Evolutionary conservation across 805 yeast genomes (phyloP).

Genomic region (Wickerhamiella azyma): DNA sequence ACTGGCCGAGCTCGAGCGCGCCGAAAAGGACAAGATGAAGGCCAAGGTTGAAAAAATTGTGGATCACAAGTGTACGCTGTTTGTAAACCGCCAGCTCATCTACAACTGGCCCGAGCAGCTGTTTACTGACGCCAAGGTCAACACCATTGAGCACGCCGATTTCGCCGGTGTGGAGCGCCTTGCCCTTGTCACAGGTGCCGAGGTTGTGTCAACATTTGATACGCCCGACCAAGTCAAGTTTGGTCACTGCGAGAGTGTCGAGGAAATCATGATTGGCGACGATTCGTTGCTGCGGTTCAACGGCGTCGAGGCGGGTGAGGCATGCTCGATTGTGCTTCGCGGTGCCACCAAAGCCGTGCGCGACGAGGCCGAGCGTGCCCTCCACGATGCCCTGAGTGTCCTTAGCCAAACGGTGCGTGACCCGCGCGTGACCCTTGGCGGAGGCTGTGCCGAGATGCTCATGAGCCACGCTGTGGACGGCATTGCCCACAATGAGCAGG

Average conservation of each 20-base stretch:
- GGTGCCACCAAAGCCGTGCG: slow-evolving; percentile 96
- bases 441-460: slow-evolving; percentile 89
- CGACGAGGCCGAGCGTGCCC: slow-evolving; percentile 92
- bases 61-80: slow-evolving; percentile 73
- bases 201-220: slow-evolving; percentile 93
- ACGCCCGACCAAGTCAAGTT: slow-evolving; percentile 72
- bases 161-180: slow-evolving; percentile 95
- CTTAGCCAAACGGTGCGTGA: slow-evolving; percentile 88
- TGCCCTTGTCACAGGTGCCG: slow-evolving; percentile 95
- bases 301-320: slow-evolving; percentile 93
- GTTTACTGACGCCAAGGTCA: slow-evolving; percentile 73
- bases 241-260: slow-evolving; percentile 81
- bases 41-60: slow-evolving; percentile 77
- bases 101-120: slow-evolving; percentile 97
- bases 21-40: slow-evolving; percentile 89
- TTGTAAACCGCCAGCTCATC: slow-evolving; percentile 90
- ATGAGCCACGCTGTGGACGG: slow-evolving; percentile 96
- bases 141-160: slow-evolving; percentile 95
- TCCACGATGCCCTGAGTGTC: slow-evolving; percentile 93
- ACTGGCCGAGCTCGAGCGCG: slow-evolving; percentile 84
- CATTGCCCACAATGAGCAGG: slow-evolving; percentile 80
- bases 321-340: slow-evolving; percentile 88
- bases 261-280: slow-evolving; percentile 88
- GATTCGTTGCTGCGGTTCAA: slow-evolving; percentile 79
- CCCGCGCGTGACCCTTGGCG: slow-evolving; percentile 85